Evolutionary conservation across 345 rosid species (phyloP).

Genomic region (Acer negundo): DNA sequence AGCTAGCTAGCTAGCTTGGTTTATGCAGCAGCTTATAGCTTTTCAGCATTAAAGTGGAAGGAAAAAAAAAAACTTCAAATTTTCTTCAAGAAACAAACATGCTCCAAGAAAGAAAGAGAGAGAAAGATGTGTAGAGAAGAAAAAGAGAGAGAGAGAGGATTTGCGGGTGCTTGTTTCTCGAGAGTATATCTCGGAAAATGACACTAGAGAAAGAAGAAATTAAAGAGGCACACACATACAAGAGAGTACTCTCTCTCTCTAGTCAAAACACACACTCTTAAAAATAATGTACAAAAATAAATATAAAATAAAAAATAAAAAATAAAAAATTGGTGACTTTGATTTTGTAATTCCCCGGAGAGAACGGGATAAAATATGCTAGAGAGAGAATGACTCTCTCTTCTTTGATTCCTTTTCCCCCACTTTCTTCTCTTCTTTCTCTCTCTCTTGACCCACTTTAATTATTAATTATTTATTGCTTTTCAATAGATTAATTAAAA

Average conservation of each 20-base stretch:
- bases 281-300: constrained; percentile 6
- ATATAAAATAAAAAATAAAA: not conserved
- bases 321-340: constrained; percentile 19
- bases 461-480: constrained; percentile 1
- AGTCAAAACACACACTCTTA: constrained; percentile 40
- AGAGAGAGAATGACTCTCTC: constrained; percentile 45
- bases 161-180: constrained; percentile 47
- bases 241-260: constrained; percentile 25
- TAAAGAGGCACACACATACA: constrained; percentile 18
- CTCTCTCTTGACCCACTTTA: not conserved
- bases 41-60: constrained; percentile 17
- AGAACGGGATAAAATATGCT: constrained; percentile 54
- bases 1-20: constrained; percentile 10
- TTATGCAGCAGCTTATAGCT: constrained; percentile 3
- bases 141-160: constrained; percentile 26
- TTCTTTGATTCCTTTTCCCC: constrained; percentile 43
- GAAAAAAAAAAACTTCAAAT: constrained; percentile 25
- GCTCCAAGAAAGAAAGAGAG: constrained; percentile 35
- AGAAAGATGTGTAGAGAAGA: constrained; percentile 27
- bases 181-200: constrained; percentile 74
- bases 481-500: not conserved
- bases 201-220: constrained; percentile 48
- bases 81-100: constrained; percentile 56
- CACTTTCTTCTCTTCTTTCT: constrained; percentile 25
- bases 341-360: constrained; percentile 56